phyloP scores from a whole-genome alignment of 257 asterid genomes.

The Pogostemon cablin region DNA sequence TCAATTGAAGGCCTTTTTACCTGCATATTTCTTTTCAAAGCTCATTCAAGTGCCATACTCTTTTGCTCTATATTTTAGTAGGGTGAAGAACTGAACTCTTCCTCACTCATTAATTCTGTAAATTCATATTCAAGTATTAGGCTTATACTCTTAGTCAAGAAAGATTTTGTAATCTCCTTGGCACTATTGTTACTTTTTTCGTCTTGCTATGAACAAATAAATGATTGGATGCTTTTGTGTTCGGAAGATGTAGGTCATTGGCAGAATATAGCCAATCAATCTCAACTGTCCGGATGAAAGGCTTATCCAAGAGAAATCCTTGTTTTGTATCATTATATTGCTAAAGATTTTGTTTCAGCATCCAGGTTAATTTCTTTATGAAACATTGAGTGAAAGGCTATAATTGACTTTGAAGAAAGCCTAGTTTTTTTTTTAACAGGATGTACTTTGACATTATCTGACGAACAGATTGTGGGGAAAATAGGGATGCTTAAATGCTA shows the following conservation, averaged over 20 bases:
- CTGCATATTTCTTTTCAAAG: not conserved
- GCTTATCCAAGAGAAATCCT: not conserved
- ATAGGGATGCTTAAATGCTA: no score
- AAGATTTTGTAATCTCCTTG: not conserved
- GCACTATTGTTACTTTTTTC: slow-evolving; percentile 9
- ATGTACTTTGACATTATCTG: no score
- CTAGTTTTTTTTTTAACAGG: no score
- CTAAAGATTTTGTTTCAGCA: slow-evolving; percentile 16
- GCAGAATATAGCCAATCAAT: not conserved
- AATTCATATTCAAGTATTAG: not conserved
- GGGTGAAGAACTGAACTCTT: not conserved
- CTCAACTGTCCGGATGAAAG: not conserved
- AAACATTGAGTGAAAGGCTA: slow-evolving; percentile 6
- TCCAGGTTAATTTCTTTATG: not conserved
- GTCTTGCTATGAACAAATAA: slow-evolving; percentile 6
- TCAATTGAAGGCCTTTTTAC: slow-evolving; percentile 11
- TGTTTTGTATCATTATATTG: slow-evolving; percentile 16
- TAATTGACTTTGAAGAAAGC: slow-evolving; percentile 1
- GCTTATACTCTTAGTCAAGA: not conserved
- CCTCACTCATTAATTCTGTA: not conserved
- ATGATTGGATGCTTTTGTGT: not conserved
- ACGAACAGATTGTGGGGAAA: no score
- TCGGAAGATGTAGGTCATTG: slow-evolving; percentile 9
- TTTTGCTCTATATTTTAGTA: not conserved
- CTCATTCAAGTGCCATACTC: not conserved